Evolutionary conservation across 1,284 basidiomycete genomes (phyloP), one percentile per base, ranked within the genome.

Genomic region (Vanrija sp.): DNA sequence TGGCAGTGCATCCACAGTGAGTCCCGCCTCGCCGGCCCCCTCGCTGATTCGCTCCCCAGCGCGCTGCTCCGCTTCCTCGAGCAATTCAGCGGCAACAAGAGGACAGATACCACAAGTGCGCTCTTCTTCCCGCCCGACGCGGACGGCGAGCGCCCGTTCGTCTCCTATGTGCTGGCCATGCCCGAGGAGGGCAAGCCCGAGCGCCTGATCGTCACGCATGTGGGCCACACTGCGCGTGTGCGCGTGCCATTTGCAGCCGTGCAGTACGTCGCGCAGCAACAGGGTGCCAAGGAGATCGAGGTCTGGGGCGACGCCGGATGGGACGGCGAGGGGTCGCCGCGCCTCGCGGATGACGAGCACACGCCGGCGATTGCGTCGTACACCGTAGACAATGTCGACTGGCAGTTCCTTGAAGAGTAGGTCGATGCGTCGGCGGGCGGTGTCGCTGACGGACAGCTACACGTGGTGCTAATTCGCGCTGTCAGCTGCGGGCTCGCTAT

Each of bases 401-500:
- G 57, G 57, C 28, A 44, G 29, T 54, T 26, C 26, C 38, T 38
- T 7, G 52, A 58, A n/a, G 42, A 54, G 57, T 58, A 46, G 28
- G 53, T 55, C 5, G 12, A 6, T 18, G 2, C 16, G 15, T 8
- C 5, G 18, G 21, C n/a, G 21, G 21, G 21, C 21, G 21, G 1
- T 10, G 23, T 29, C 9, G 43, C 43, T 49, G 38, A 53, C 6
- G 15, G 5, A 19, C 12, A 54, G 47, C 18, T 49, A 45, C 18
- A 12, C 25, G 4, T 53, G 52, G 52, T 53, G 52, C 29, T 53
- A 34, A 38, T 16, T 18, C 15, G 18, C 8, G 40, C n/a, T 42
- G 14, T 12, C 29, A 34, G 26, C 26, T 28, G 26, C 5, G 8
- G 26, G n/a, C n/a, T n/a, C n/a, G n/a, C n/a, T n/a, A n/a, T n/a